Base-by-base conservation (phyloP, 2,329 filamentous ascomycete species). In the Cladosporium phlei region DNA sequence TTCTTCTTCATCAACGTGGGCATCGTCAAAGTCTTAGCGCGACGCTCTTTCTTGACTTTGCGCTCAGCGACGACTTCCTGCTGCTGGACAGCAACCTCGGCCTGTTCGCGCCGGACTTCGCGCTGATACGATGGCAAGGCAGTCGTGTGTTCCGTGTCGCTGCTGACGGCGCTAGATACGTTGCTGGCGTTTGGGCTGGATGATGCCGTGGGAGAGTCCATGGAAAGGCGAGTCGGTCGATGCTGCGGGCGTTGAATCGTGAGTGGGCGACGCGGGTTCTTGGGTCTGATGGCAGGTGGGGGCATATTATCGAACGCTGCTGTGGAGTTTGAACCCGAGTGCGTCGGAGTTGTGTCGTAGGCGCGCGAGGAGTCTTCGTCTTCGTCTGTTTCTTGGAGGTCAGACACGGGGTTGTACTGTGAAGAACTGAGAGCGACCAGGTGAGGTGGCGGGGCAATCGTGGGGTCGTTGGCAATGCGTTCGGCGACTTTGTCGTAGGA, bases 1-100 rank as follows among this genome's bases (percentile, higher is more conserved):
- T 57, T 55, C 47, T 58, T 59, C 44, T 57, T 61, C n/a, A n/a
- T n/a, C 49, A 71, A 62, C 4, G 62, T 63, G 7, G 66, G 60
- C 38, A 70, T 56, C n/a, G n/a, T n/a, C 5, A 68, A 62, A 28
- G 68, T 63, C 50, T 69, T 66, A n/a, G 60, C 61, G 45, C 67
- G 66, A 32, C 62, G 64, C 17, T 65, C 60, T 33, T 65, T 65
- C 32, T 59, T 59, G 42, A 55, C 54, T 38, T 59, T 52, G 47
- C 66, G 63, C 49, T 67, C 67, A 32, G 60, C 63, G 4, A 51
- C 32, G 14, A 50, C 53, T 27, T 61, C 60, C 42, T 57, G 55
- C 34, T 53, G 35, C n/a, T 37, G 32, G 11, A 37, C 42, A n/a
- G 53, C 61, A 25, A 38, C 53, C 42, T 59, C 59, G 32, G 55